Percentiles rank a stretch among this genome's conserved stretches.
These are phyloP conservation scores for Pythium brassicae DNA, from an alignment of 352 stramenopile species.

Conservation along the genomic window DNA sequence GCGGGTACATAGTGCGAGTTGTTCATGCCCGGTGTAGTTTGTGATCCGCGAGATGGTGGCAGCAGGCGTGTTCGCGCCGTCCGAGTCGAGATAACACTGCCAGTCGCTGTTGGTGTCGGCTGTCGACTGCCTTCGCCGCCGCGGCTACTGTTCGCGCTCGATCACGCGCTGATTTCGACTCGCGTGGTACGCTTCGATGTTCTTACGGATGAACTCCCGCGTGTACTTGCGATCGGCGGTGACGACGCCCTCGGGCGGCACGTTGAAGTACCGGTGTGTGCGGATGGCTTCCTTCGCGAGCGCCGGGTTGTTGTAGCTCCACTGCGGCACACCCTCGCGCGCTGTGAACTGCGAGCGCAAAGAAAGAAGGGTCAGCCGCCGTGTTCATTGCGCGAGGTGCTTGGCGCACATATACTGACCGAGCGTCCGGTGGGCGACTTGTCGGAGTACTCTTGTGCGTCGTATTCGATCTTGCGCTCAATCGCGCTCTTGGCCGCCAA, in stretches of 20 bases:
- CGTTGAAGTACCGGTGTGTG: constrained; percentile 37
- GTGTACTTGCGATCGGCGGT: constrained; percentile 61
- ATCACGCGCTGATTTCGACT: constrained; percentile 16
- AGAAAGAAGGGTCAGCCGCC: neutral
- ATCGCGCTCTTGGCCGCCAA: constrained; percentile 56
- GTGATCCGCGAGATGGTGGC: constrained; percentile 15
- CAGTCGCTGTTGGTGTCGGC: neutral
- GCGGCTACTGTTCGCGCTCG: neutral
- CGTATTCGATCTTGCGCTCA: constrained; percentile 48
- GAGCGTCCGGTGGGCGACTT: constrained; percentile 26
- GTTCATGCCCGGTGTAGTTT: constrained; percentile 3
- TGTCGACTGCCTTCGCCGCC: neutral
- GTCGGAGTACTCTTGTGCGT: constrained; percentile 43
- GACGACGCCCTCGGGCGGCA: constrained; percentile 42
- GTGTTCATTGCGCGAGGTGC: neutral
- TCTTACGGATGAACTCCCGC: constrained; percentile 55
- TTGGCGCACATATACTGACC: constrained; percentile 15
- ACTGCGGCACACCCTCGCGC: constrained; percentile 28
- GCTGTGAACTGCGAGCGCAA: constrained; percentile 8
- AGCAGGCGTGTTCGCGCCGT: neutral
- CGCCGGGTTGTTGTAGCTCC: constrained; percentile 45
- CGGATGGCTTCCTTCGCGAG: constrained; percentile 39
- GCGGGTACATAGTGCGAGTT: neutral
- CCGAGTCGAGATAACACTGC: neutral
- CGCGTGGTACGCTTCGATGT: constrained; percentile 38